A percentile compares a stretch with the other conserved stretches of the same genome.
Evolutionary conservation across 495 filamentous ascomycete genomes (phyloP).

Genomic region (Ramalina intermedia): DNA sequence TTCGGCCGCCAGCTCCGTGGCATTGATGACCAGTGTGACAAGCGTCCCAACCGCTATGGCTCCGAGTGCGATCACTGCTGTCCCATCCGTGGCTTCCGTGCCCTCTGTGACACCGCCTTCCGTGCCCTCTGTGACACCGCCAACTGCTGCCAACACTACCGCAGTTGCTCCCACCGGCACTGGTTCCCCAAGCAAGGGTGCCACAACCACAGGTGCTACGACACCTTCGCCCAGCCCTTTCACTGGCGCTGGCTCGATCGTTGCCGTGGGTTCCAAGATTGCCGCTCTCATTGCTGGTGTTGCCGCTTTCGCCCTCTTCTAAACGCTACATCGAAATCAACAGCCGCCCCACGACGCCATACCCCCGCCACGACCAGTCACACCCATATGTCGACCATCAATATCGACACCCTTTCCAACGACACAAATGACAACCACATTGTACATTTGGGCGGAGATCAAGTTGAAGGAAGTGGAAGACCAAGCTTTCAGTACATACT

Average conservation of each 20-base stretch:
- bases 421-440: too few relatives aligned
- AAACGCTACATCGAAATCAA: not conserved
- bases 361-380: too few relatives aligned
- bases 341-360: too few relatives aligned
- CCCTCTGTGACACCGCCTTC: not conserved
- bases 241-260: not conserved
- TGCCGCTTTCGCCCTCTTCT: slow-evolving; percentile 1
- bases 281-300: not conserved
- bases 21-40: not conserved
- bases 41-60: too few relatives aligned
- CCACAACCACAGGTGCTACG: not conserved
- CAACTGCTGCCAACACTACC: not conserved
- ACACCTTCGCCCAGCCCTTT: not conserved
- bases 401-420: too few relatives aligned
- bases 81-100: not conserved
- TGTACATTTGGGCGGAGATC: too few relatives aligned
- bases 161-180: not conserved
- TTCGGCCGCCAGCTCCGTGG: not conserved
- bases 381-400: too few relatives aligned
- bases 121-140: not conserved
- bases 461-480: too few relatives aligned
- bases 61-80: too few relatives aligned
- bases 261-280: not conserved
- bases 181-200: not conserved
- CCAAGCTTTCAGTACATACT: too few relatives aligned